A percentile compares a stretch with the other conserved stretches of the same genome.
Evolutionary conservation across 2,329 filamentous ascomycete genomes (phyloP).

Genomic region (Tolypocladium album): DNA sequence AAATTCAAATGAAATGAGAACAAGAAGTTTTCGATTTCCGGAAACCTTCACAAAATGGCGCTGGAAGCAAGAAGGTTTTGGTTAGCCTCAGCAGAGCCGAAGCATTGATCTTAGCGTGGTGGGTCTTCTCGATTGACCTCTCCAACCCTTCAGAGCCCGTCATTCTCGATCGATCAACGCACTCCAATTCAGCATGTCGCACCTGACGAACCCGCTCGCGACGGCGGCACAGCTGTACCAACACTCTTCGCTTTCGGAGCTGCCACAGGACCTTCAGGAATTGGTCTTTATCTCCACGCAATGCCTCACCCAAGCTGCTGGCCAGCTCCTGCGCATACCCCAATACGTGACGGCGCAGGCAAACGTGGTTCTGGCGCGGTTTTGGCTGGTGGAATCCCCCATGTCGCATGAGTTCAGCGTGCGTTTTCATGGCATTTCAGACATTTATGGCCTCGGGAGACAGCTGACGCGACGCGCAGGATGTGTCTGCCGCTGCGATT

Average conservation of each 20-base stretch:
- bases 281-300: conserved; percentile 61
- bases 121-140: neutral
- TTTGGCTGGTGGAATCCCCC: conserved; percentile 55
- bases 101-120: neutral
- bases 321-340: conserved; percentile 70
- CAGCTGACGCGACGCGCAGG: conserved; percentile 32
- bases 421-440: conserved; percentile 6
- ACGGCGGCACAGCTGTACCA: conserved; percentile 58
- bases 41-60: too few species aligned
- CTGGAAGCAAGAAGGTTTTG: too few species aligned
- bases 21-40: too few species aligned
- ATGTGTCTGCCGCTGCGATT: conserved; percentile 69
- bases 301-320: conserved; percentile 66
- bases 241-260: conserved; percentile 40
- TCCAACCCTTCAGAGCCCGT: neutral
- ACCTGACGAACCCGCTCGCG: conserved; percentile 61
- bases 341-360: conserved; percentile 81
- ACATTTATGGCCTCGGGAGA: neutral
- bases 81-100: too few species aligned
- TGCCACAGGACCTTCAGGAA: conserved; percentile 61
- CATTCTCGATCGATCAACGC: neutral
- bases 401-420: conserved; percentile 49
- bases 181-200: conserved; percentile 32
- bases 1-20: too few species aligned
- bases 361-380: conserved; percentile 70